Conservation (phyloP, 768 basidiomycete genomes). For the Strobilomyces dryophilus region DNA sequence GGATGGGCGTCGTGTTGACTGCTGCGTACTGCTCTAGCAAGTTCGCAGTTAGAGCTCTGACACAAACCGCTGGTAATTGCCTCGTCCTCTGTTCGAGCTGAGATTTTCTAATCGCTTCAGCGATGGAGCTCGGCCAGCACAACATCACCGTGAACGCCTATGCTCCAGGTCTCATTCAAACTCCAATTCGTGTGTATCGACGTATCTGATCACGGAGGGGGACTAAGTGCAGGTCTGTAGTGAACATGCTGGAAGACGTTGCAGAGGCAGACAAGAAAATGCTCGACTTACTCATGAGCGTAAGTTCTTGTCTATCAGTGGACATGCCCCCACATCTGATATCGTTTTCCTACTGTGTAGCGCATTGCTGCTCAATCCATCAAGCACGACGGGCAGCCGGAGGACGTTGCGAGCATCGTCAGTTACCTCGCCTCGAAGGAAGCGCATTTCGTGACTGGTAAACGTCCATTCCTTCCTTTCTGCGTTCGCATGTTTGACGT, state of each 20-base stretch:
- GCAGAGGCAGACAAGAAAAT: not conserved
- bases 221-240: not conserved
- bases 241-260: not conserved
- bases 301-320: not conserved
- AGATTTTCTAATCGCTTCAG: not conserved
- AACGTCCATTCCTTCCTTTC: not conserved
- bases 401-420: constrained; percentile 6
- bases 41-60: constrained; percentile 37
- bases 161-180: constrained; percentile 34
- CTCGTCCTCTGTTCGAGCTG: not conserved
- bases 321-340: not conserved
- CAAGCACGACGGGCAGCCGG: constrained; percentile 24
- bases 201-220: not conserved
- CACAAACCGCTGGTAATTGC: constrained; percentile 33
- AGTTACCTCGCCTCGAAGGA: constrained; percentile 10
- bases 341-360: not conserved
- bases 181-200: constrained; percentile 14
- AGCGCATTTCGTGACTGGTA: constrained; percentile 30
- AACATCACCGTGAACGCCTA: constrained; percentile 39
- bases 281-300: not conserved
- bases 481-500: not conserved
- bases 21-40: constrained; percentile 21
- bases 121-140: constrained; percentile 31
- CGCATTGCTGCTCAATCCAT: not conserved
- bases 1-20: constrained; percentile 16